Evolutionary conservation across 2,329 filamentous ascomycete genomes (phyloP).

Genomic region (Pezicula neosporulosa): DNA sequence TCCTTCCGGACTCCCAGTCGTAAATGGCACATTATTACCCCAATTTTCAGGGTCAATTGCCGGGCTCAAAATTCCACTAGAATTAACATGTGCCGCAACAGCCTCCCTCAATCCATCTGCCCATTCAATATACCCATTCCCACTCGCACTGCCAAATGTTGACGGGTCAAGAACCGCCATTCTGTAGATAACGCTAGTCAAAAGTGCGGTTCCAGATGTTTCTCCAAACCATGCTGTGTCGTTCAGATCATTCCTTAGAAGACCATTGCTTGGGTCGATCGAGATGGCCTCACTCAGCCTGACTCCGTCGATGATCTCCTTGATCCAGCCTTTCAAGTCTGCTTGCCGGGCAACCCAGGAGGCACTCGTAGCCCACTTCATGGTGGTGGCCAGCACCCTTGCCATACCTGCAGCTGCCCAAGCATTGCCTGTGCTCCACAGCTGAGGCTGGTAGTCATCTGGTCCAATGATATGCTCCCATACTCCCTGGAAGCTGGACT

Average conservation of each 20-base stretch:
- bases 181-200: slow-evolving; percentile 41
- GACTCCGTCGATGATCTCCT: slow-evolving; percentile 33
- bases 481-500: too few species aligned
- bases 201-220: slow-evolving; percentile 42
- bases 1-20: slow-evolving; percentile 35
- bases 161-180: slow-evolving; percentile 37
- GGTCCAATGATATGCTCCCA: slow-evolving; percentile 44
- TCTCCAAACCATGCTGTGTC: slow-evolving; percentile 42
- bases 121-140: slow-evolving; percentile 34
- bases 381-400: slow-evolving; percentile 40
- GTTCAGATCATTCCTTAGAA: slow-evolving; percentile 44
- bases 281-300: slow-evolving; percentile 22
- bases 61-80: slow-evolving; percentile 34
- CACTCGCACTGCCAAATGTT: slow-evolving; percentile 24
- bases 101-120: slow-evolving; percentile 35
- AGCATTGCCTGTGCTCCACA: slow-evolving; percentile 46
- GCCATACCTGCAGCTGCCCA: slow-evolving; percentile 45
- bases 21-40: slow-evolving; percentile 26
- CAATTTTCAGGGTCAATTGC: slow-evolving; percentile 39
- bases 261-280: slow-evolving; percentile 25
- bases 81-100: slow-evolving; percentile 32
- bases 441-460: slow-evolving; percentile 15
- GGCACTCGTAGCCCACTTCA: slow-evolving; percentile 22
- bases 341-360: slow-evolving; percentile 18
- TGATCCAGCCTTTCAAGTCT: slow-evolving; percentile 29